Base-by-base conservation (phyloP, 2,329 filamentous ascomycete genomes). In the Arthrobotrys conoides region DNA sequence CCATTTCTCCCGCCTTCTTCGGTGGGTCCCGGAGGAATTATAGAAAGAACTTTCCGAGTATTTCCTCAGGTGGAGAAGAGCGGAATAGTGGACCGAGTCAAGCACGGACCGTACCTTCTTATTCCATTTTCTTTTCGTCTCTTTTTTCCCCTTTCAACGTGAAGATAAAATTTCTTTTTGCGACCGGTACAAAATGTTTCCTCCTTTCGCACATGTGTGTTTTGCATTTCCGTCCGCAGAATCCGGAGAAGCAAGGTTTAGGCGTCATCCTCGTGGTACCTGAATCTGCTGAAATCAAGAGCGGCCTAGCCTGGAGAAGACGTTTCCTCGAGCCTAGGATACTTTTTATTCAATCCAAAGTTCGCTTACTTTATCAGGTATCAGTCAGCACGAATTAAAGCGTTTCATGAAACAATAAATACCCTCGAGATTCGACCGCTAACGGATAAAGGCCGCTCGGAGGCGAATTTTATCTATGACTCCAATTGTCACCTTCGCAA, bases 71-170 rank as follows among this genome's bases (percentile, higher is more conserved):
- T 38, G 53, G 53, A 27, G 30, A 30, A 33, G 36, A 27, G 53
- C 53, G 36, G 57, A 18, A 44, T 44, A 44, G 57, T 44, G 36
- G 57, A 20, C 20, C 57, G 33, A 24, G 20, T 27, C 33, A 41
- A 61, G 36, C 20, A 61, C 57, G 36, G 20, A 61, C 33, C 57
- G 57, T 61, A 61, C 57, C 57, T 61, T 61, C 57, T 61, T 61
- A 24, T 61, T 61, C 57, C 2, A 61, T n/a, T 41, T 18, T 30
- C 24, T 18, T 44, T 41, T 61, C 36, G 33, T 61, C 33, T 61
- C 36, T 44, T 24, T 44, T 61, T 44, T 16, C 36, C 57, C 36
- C 20, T 61, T 61, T 61, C 20, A 27, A 61, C 12, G 27, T 20
- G 18, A 41, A 4, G 18, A 5, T 36, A 44, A 24, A 8, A 24